These are phyloP conservation scores for Aphanomyces stellatus DNA, from an alignment of 352 stramenopile species.

Conservation along the genomic window DNA sequence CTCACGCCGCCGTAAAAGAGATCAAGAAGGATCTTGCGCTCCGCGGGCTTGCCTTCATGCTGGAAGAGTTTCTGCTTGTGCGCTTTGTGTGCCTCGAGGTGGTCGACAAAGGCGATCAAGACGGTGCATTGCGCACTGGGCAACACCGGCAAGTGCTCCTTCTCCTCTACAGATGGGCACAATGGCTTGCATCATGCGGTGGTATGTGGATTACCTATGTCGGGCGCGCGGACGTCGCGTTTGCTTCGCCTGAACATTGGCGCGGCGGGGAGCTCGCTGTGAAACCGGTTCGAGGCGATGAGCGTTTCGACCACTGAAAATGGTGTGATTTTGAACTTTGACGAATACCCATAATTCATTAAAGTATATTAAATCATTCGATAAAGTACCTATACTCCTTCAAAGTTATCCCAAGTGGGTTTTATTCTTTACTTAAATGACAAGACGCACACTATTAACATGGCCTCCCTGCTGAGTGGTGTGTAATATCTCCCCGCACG, in stretches of 20 bases:
- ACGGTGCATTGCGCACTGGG: not conserved
- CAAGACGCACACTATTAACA: no score
- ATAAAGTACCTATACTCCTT: no score
- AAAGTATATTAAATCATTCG: no score
- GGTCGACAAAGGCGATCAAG: not conserved
- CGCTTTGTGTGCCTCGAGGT: not conserved
- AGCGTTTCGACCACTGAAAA: not conserved
- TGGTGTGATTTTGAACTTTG: not conserved
- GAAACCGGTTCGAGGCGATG: not conserved
- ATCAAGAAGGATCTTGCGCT: slow-evolving; percentile 3
- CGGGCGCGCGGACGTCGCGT: not conserved
- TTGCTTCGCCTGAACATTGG: not conserved
- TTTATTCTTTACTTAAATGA: no score
- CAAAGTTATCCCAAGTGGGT: no score
- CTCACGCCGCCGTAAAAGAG: not conserved
- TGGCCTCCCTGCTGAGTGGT: no score
- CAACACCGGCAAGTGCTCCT: not conserved
- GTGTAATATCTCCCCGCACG: no score
- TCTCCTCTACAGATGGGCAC: not conserved
- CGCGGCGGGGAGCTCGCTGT: not conserved
- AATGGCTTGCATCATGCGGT: not conserved
- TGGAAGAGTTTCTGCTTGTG: slow-evolving; percentile 9
- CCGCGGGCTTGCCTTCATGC: slow-evolving; percentile 2
- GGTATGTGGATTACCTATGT: not conserved
- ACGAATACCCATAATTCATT: no score